Percentiles rank a stretch among this genome's conserved stretches.
Evolutionary conservation across 2,329 filamentous ascomycete genomes (phyloP).

Genomic region (Chrysoporthe austroafricana): DNA sequence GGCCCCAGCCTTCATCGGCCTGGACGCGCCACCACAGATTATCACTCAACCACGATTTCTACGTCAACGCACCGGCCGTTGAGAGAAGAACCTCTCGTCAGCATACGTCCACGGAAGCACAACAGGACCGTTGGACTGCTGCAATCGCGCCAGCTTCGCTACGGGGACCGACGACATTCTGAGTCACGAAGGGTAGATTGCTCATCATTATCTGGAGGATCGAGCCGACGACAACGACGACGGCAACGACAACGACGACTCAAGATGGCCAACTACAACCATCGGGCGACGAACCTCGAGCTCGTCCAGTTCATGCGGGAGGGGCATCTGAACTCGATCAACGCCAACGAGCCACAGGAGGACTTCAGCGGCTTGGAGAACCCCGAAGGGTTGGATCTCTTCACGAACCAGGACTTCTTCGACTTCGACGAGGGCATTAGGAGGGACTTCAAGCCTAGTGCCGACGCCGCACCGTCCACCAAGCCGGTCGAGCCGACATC

Average conservation of each 20-base stretch:
- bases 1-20: background rate
- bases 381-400: conserved; percentile 67
- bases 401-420: conserved; percentile 82
- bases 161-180: background rate
- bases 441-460: conserved; percentile 53
- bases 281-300: conserved; percentile 83
- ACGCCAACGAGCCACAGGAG: conserved; percentile 63
- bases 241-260: conserved; percentile 4
- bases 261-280: conserved; percentile 73
- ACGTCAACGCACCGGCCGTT: background rate
- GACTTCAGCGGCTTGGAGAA: conserved; percentile 65
- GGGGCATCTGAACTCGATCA: conserved; percentile 68
- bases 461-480: conserved; percentile 43
- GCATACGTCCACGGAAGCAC: background rate
- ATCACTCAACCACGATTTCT: background rate
- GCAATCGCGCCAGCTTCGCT: background rate
- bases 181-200: background rate
- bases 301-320: conserved; percentile 89
- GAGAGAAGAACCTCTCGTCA: background rate
- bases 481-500: conserved; percentile 44
- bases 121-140: background rate
- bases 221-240: background rate
- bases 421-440: conserved; percentile 73
- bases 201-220: background rate
- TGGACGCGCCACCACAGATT: background rate